These are phyloP conservation scores for Kodamaea fungicola DNA, from an alignment of 1,139 yeast species.

Conservation along the genomic window DNA sequence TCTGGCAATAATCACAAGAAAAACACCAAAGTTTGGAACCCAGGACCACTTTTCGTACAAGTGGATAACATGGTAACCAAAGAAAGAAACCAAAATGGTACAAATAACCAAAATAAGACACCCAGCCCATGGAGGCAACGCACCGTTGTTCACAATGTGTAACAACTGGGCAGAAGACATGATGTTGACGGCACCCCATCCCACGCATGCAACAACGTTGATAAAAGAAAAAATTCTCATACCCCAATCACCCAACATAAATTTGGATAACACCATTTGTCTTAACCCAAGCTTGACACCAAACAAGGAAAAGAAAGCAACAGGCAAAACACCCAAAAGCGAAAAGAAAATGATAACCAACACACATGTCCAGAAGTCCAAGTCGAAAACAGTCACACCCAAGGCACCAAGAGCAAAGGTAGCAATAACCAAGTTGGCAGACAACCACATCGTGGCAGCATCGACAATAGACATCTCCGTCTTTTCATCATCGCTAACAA, in stretches of 20 bases:
- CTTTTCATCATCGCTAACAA: conserved; percentile 65
- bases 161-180: conserved; percentile 86
- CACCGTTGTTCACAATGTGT: conserved; percentile 67
- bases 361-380: conserved; percentile 65
- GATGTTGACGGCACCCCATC: conserved; percentile 94
- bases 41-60: conserved; percentile 81
- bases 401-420: conserved; percentile 79
- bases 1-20: conserved; percentile 76
- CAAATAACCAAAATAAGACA: conserved; percentile 67
- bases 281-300: conserved; percentile 86
- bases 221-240: conserved; percentile 75
- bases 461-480: conserved; percentile 57
- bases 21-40: conserved; percentile 75
- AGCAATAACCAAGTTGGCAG: conserved; percentile 87
- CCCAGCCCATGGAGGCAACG: conserved; percentile 89
- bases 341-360: conserved; percentile 68
- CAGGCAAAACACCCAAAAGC: conserved; percentile 69
- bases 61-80: conserved; percentile 84
- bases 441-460: conserved; percentile 90
- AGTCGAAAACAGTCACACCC: conserved; percentile 56
- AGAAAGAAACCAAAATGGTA: conserved; percentile 75
- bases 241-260: conserved; percentile 69
- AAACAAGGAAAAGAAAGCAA: conserved; percentile 77
- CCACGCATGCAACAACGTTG: conserved; percentile 83
- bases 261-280: conserved; percentile 81